Percentiles rank a stretch among this genome's conserved stretches.
Conservation (phyloP, 225 moss, liverwort and hornwort genomes). For the Pseudoscleropodium purum region DNA sequence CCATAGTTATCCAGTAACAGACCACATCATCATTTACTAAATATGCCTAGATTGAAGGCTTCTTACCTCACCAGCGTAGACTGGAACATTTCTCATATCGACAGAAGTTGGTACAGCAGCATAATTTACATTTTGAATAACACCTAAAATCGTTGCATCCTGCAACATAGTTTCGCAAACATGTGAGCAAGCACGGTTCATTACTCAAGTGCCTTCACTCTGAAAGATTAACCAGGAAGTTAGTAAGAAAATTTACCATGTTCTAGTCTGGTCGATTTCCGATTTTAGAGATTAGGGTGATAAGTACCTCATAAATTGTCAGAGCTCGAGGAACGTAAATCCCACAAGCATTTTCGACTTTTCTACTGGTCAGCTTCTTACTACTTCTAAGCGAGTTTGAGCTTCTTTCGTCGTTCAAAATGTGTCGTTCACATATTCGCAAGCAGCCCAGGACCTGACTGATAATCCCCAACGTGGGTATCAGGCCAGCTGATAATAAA, state of each 20-base stretch:
- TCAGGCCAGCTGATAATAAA: background rate
- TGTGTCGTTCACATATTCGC: background rate
- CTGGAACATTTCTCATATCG: conserved; percentile 10
- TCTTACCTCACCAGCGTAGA: conserved; percentile 16
- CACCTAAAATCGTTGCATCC: conserved; percentile 1
- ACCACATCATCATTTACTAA: background rate
- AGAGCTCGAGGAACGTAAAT: conserved; percentile 12
- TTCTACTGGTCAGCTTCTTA: background rate
- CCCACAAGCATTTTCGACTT: conserved; percentile 14
- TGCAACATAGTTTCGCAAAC: background rate
- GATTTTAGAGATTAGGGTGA: background rate
- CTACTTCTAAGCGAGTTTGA: background rate
- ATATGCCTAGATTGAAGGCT: background rate
- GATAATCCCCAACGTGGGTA: conserved; percentile 4
- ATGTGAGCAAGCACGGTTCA: background rate
- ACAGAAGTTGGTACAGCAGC: conserved; percentile 5
- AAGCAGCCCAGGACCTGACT: conserved; percentile 9
- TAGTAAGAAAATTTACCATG: background rate
- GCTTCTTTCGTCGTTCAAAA: background rate
- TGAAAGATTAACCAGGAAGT: background rate
- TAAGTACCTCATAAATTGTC: conserved; percentile 4
- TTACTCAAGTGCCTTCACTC: background rate
- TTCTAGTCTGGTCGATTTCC: background rate
- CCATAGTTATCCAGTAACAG: background rate
- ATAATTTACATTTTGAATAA: conserved; percentile 3